Evolutionary conservation across 257 asterid genomes (phyloP).

Genomic region (Pogostemon cablin): DNA sequence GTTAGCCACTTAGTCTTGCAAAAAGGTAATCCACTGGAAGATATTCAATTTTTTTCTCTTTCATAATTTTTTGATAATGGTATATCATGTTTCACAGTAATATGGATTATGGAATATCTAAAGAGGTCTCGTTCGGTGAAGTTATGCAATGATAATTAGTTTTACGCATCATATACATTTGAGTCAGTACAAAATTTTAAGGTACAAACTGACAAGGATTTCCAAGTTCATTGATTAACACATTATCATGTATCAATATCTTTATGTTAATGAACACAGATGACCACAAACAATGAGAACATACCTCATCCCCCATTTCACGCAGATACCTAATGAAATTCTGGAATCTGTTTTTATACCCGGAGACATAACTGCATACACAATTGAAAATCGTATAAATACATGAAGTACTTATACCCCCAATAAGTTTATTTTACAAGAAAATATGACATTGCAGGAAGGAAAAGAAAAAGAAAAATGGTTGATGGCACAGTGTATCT

Average conservation of each 20-base stretch:
- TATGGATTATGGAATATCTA: background rate
- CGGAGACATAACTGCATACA: slow-evolving; percentile 86
- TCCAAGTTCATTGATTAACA: background rate
- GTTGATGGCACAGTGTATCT: background rate
- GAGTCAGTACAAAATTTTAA: background rate
- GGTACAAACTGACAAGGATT: slow-evolving; percentile 1
- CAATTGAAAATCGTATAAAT: slow-evolving; percentile 13
- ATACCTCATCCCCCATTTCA: slow-evolving; percentile 99
- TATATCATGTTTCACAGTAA: background rate
- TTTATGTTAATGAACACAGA: slow-evolving; percentile 7
- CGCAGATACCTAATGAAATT: slow-evolving; percentile 92
- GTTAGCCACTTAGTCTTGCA: too few species aligned
- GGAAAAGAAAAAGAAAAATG: background rate
- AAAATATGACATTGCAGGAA: slow-evolving; percentile 16
- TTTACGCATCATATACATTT: background rate
- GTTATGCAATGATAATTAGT: background rate
- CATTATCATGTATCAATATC: slow-evolving; percentile 2
- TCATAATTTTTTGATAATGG: background rate
- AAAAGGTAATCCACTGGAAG: background rate
- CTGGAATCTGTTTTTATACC: slow-evolving; percentile 97
- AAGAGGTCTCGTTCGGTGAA: background rate
- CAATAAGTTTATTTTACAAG: slow-evolving; percentile 13
- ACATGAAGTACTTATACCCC: background rate
- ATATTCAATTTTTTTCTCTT: background rate
- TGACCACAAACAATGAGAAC: slow-evolving; percentile 17